Evolutionary conservation across 768 basidiomycete species (phyloP).

Genomic region (Amanita rubescens): DNA sequence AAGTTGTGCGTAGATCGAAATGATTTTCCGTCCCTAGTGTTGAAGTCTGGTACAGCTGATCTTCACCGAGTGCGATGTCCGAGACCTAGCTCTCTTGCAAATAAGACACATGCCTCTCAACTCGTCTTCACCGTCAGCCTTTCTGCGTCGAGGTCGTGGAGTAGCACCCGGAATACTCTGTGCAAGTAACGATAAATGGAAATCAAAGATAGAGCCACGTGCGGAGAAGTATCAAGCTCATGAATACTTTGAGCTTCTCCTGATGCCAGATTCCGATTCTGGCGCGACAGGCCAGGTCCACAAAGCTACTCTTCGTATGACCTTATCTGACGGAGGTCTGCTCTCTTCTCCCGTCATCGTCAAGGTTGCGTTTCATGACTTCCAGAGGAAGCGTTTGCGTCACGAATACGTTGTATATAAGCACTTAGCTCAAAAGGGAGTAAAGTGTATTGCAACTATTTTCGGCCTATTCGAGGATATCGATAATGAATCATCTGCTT

Average conservation of each 20-base stretch:
- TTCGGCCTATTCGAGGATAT: neutral
- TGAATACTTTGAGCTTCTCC: neutral
- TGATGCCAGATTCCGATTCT: neutral
- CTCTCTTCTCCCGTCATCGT: neutral
- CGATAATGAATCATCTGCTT: neutral
- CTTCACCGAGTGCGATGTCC: neutral
- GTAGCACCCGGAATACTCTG: neutral
- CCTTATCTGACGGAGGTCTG: neutral
- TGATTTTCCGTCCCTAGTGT: neutral
- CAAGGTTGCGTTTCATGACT: neutral
- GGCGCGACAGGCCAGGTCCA: neutral
- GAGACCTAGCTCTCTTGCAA: neutral
- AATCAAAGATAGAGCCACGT: neutral
- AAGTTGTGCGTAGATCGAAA: neutral
- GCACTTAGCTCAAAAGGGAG: neutral
- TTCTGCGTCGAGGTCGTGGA: neutral
- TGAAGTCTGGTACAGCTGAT: neutral
- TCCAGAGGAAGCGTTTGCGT: neutral
- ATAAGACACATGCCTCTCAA: neutral
- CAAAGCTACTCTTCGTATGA: neutral
- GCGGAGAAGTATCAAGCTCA: neutral
- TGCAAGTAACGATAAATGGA: neutral
- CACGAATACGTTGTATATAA: neutral
- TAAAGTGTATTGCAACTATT: neutral
- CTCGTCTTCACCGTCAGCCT: neutral